These are phyloP conservation scores for Neophaeococcomyces mojaviensis DNA, from an alignment of 2,329 filamentous ascomycete species.

Conservation along the genomic window DNA sequence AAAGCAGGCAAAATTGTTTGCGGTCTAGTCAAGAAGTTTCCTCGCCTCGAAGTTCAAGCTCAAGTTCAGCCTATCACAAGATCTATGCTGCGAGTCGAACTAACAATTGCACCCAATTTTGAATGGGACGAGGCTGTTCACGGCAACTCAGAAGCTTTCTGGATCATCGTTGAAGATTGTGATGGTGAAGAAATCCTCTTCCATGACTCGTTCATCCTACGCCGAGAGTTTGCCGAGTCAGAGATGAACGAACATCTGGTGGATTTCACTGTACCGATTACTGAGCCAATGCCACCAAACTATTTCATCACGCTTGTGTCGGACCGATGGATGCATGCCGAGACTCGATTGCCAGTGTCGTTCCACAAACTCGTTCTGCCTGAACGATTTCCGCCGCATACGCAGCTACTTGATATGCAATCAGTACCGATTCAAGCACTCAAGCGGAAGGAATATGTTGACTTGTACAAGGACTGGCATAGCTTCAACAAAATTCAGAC, in stretches of 20 bases:
- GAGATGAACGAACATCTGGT: conserved; percentile 91
- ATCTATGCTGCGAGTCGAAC: conserved; percentile 81
- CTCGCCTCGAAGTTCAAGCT: conserved; percentile 82
- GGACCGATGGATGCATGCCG: conserved; percentile 96
- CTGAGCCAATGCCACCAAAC: conserved; percentile 95
- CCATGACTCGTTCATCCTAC: conserved; percentile 87
- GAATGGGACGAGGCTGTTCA: conserved; percentile 90
- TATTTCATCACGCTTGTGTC: conserved; percentile 96
- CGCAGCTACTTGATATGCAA: conserved; percentile 83
- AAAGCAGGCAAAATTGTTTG: conserved; percentile 82
- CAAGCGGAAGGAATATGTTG: conserved; percentile 74
- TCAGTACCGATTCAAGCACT: conserved; percentile 81
- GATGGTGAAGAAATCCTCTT: conserved; percentile 94
- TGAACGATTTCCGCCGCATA: conserved; percentile 92
- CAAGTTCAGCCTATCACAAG: conserved; percentile 92
- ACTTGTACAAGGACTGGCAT: conserved; percentile 73
- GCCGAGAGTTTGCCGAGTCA: conserved; percentile 75
- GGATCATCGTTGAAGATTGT: conserved; percentile 95
- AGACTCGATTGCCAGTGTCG: conserved; percentile 84
- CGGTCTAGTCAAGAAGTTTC: conserved; percentile 82
- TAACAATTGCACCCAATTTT: conserved; percentile 89
- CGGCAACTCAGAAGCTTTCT: conserved; percentile 83
- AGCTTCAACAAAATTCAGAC: conserved; percentile 98
- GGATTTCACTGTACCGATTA: conserved; percentile 93
- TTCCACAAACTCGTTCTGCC: conserved; percentile 93